A percentile compares a stretch with the other conserved stretches of the same genome.
phyloP scores from a whole-genome alignment of 2,329 filamentous ascomycete species.

The Talaromyces atroroseus region DNA sequence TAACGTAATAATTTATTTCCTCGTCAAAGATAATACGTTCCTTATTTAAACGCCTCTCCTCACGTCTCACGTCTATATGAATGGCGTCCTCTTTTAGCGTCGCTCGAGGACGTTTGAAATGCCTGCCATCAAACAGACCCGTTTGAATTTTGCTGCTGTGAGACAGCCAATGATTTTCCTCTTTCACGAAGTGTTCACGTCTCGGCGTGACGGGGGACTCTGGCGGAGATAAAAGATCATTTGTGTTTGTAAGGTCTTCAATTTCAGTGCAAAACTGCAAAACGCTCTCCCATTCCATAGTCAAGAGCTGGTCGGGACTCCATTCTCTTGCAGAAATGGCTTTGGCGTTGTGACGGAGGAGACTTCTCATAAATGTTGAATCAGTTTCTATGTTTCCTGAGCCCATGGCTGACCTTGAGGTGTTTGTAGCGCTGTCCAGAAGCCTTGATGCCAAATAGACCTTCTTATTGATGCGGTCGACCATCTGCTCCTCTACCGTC shows the following conservation, averaged over 20 bases:
- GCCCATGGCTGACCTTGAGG: neutral
- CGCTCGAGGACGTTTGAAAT: constrained; percentile 26
- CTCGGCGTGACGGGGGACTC: neutral
- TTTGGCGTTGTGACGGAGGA: constrained; percentile 50
- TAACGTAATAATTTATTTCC: constrained; percentile 51
- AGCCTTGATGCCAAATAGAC: constrained; percentile 57
- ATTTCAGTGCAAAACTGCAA: constrained; percentile 17
- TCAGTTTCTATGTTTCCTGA: neutral
- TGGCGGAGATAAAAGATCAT: neutral
- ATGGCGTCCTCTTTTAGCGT: constrained; percentile 26
- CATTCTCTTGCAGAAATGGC: constrained; percentile 48
- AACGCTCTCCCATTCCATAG: constrained; percentile 44
- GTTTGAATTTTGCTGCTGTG: constrained; percentile 54
- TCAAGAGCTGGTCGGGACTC: constrained; percentile 52
- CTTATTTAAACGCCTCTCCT: constrained; percentile 50
- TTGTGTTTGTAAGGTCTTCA: neutral
- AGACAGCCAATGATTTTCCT: constrained; percentile 53
- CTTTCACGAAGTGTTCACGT: constrained; percentile 24
- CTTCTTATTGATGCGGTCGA: constrained; percentile 56
- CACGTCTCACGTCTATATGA: constrained; percentile 35
- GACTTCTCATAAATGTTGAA: neutral
- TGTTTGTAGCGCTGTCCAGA: constrained; percentile 49
- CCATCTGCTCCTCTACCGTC: constrained; percentile 56
- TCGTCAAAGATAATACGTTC: constrained; percentile 50
- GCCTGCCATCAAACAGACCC: constrained; percentile 53